Percentiles rank a stretch among this genome's conserved stretches.
Evolutionary conservation across 768 basidiomycete genomes (phyloP).

Genomic region (Tremella yokohamensis): DNA sequence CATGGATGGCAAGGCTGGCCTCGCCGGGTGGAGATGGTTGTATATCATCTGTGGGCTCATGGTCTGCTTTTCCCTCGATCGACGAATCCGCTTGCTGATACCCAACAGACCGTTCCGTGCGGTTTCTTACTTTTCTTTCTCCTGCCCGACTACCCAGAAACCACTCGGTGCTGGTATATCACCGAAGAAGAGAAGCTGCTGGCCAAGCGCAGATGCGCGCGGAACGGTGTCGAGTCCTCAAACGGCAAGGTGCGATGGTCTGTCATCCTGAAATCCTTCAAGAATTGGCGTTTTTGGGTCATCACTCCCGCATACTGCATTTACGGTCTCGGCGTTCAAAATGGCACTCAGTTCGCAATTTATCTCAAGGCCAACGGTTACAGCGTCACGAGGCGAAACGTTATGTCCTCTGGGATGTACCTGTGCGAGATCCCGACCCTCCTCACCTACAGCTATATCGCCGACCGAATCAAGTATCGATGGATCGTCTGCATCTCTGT

Average conservation of each 20-base stretch:
- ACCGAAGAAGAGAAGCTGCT: slow-evolving; percentile 27
- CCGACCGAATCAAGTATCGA: slow-evolving; percentile 14
- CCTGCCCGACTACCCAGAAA: slow-evolving; percentile 26
- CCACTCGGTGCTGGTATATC: slow-evolving; percentile 20
- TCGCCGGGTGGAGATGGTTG: slow-evolving; percentile 33
- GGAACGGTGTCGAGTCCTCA: slow-evolving; percentile 11
- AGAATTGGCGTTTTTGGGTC: slow-evolving; percentile 16
- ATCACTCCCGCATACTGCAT: slow-evolving; percentile 12
- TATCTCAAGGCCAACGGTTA: slow-evolving; percentile 18
- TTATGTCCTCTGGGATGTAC: slow-evolving; percentile 16
- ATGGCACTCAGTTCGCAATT: slow-evolving; percentile 20
- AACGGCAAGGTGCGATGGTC: slow-evolving; percentile 7
- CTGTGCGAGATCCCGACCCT: slow-evolving; percentile 16
- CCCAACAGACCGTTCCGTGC: slow-evolving; percentile 10
- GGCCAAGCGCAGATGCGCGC: slow-evolving; percentile 16
- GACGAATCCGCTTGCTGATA: background rate
- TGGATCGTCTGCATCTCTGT: slow-evolving; percentile 12
- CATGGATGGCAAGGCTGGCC: slow-evolving; percentile 17
- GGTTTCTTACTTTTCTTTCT: slow-evolving; percentile 22
- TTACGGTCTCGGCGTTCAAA: slow-evolving; percentile 16
- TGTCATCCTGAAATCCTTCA: slow-evolving; percentile 7
- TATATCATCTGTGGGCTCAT: slow-evolving; percentile 24
- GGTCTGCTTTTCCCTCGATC: slow-evolving; percentile 8
- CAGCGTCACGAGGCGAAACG: slow-evolving; percentile 20
- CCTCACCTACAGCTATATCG: slow-evolving; percentile 17